These are phyloP conservation scores for Metschnikowia cerradonensis DNA, from an alignment of 805 yeast species.

Conservation along the genomic window DNA sequence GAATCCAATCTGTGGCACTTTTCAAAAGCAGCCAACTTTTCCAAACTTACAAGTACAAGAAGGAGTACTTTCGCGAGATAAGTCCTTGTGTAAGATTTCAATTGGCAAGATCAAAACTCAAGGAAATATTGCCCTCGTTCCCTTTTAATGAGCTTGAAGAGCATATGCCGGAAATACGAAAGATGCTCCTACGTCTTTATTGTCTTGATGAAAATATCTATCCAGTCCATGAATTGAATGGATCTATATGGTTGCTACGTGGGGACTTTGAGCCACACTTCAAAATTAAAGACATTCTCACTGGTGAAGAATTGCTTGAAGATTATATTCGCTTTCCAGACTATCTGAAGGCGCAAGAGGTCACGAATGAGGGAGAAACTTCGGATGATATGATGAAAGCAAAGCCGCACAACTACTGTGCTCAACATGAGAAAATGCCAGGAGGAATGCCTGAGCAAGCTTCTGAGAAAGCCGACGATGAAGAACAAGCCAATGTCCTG, in stretches of 20 bases:
- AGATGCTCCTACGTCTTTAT: background rate
- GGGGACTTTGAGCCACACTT: background rate
- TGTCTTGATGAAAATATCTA: background rate
- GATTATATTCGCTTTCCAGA: background rate
- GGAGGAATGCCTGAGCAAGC: background rate
- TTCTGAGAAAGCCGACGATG: background rate
- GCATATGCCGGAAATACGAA: background rate
- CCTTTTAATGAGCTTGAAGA: background rate
- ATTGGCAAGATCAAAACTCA: background rate
- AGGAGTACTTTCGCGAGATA: background rate
- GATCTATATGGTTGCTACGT: background rate
- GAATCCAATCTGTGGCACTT: background rate
- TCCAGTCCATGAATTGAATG: background rate
- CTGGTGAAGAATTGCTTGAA: background rate
- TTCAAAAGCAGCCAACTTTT: background rate
- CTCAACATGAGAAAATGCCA: background rate
- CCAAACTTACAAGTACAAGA: conserved; percentile 1
- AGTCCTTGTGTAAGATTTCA: conserved; percentile 1
- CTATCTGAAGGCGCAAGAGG: background rate
- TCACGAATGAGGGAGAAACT: background rate
- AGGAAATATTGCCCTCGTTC: background rate
- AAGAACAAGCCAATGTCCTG: background rate
- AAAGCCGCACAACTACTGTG: background rate
- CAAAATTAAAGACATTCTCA: background rate
- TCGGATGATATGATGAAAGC: background rate